Percentiles rank a stretch among this genome's conserved stretches.
These are phyloP conservation scores for Carex littledalei DNA, from an alignment of 176 grass and related monocot species.

Conservation along the genomic window DNA sequence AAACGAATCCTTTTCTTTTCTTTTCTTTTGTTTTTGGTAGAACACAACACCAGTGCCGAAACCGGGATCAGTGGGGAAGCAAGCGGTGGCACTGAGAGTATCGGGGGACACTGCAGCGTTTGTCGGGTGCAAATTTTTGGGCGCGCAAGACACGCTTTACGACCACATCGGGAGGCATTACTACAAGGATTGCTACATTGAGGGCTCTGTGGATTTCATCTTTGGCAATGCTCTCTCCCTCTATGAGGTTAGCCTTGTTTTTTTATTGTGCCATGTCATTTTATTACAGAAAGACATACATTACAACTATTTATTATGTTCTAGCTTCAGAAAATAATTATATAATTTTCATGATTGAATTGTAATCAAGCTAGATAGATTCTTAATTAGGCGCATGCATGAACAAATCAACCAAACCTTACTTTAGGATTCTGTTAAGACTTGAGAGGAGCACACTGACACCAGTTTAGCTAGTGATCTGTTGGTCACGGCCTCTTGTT, in stretches of 20 bases:
- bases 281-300: background rate
- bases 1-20: background rate
- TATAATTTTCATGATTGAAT: background rate
- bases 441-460: background rate
- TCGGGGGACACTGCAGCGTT: conserved; percentile 88
- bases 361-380: background rate
- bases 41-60: conserved; percentile 71
- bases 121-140: conserved; percentile 68
- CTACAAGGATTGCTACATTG: conserved; percentile 94
- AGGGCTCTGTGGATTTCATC: conserved; percentile 98
- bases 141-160: conserved; percentile 89
- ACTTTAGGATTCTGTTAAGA: background rate
- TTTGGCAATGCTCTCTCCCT: conserved; percentile 94
- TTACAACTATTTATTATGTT: background rate
- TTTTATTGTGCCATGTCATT: background rate
- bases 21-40: conserved; percentile 17
- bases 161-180: conserved; percentile 75
- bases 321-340: background rate
- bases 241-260: conserved; percentile 40
- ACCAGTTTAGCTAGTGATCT: background rate
- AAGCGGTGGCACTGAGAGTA: conserved; percentile 78
- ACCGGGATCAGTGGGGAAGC: conserved; percentile 66
- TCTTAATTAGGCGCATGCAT: background rate
- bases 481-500: conserved; percentile 16
- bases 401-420: conserved; percentile 9